Base-by-base conservation (phyloP, 495 filamentous ascomycete genomes). In the Patellaria atrata region DNA sequence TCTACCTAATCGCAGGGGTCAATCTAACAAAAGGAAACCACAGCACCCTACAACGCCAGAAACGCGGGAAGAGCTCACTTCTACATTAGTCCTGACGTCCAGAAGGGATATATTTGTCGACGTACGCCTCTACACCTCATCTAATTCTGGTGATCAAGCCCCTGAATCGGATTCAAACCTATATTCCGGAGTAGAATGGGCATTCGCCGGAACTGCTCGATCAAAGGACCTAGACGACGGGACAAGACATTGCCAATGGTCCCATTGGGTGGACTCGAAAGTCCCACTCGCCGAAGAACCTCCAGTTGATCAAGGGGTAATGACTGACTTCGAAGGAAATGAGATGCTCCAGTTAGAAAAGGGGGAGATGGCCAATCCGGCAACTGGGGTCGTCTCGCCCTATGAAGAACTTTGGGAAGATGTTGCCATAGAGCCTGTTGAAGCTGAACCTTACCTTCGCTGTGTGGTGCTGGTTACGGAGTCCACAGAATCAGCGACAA, bases 321-420 rank as follows among this genome's bases (percentile, higher is more conserved):
- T 49, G 45, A 33, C 28, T 9, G n/a, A n/a, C n/a, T n/a, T n/a
- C n/a, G n/a, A n/a, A n/a, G n/a, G n/a, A n/a, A n/a, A n/a, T n/a
- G n/a, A n/a, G n/a, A n/a, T n/a, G n/a, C n/a, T n/a, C n/a, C n/a
- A n/a, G n/a, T 38, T 44, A 31, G 45, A 49, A 22, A n/a, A 21
- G 14, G 45, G 45, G 0, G 1, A 8, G 14, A 28, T 19, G 30
- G 8, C 13, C 5, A 37, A 38, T 14, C 16, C 17, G 4, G 3
- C 9, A 1, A 27, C 29, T 6, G 29, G 27, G 3, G 1, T 20
- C 12, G 21, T 36, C 25, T 18, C 21, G n/a, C 2, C 19, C 8
- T 40, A 50, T 30, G 46, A 50, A 21, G 46, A 50, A 20, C 38
- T 50, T 34, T 50, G 46, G 46, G 6, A 19, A 2, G 42, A 50